Conservation (phyloP, 2,329 filamentous ascomycete genomes). For the Claviceps sorghi region DNA sequence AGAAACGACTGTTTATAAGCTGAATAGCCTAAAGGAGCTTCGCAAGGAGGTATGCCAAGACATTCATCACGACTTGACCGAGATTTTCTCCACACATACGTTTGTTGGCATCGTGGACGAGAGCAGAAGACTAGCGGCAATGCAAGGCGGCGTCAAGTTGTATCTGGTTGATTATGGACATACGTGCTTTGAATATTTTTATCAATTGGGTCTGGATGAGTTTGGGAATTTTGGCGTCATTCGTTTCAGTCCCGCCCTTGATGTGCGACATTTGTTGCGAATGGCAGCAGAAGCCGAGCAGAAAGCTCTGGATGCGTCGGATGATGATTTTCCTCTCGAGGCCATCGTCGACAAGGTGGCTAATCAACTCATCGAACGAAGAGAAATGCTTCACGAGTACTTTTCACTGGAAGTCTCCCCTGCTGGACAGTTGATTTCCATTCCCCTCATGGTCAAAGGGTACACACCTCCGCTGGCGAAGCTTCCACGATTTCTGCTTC, state of each 20-base stretch:
- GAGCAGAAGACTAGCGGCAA: slow-evolving; percentile 70
- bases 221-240: slow-evolving; percentile 90
- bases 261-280: slow-evolving; percentile 53
- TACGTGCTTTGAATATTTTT: slow-evolving; percentile 78
- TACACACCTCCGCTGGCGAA: slow-evolving; percentile 80
- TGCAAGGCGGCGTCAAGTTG: slow-evolving; percentile 84
- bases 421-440: slow-evolving; percentile 58
- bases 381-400: slow-evolving; percentile 85
- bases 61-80: slow-evolving; percentile 74
- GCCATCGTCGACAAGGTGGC: slow-evolving; percentile 52
- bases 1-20: slow-evolving; percentile 52
- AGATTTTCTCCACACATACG: slow-evolving; percentile 74
- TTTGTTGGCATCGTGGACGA: slow-evolving; percentile 92
- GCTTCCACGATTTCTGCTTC: slow-evolving; percentile 73
- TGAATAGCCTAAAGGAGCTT: slow-evolving; percentile 76
- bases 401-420: slow-evolving; percentile 74
- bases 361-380: slow-evolving; percentile 54
- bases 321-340: slow-evolving; percentile 49
- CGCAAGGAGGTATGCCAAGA: slow-evolving; percentile 65
- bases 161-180: slow-evolving; percentile 90
- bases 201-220: slow-evolving; percentile 85
- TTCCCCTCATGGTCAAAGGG: slow-evolving; percentile 77
- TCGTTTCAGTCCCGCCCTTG: slow-evolving; percentile 61
- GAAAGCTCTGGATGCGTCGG: slow-evolving; percentile 22
- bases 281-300: slow-evolving; percentile 62